These are phyloP conservation scores for Trypanosoma conorhini DNA, from an alignment of 208 protist genomes.

Conservation along the genomic window DNA sequence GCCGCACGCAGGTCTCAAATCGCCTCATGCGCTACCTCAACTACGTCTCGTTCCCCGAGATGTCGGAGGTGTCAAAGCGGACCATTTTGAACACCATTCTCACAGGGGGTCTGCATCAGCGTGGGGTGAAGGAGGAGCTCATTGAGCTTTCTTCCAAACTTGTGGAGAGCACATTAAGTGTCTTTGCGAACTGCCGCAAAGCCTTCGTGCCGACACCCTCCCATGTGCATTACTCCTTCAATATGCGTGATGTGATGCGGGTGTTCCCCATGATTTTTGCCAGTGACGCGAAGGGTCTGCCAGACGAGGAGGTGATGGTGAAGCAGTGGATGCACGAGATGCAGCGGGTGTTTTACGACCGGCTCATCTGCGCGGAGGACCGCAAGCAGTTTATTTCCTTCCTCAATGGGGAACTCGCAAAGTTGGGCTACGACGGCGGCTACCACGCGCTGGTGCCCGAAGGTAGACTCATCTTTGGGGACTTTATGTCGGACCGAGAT, in stretches of 20 bases:
- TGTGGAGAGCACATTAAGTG: constrained; percentile 89
- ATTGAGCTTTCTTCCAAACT: constrained; percentile 48
- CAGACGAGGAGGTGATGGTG: constrained; percentile 60
- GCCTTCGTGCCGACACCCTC: constrained; percentile 96
- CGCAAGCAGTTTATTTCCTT: constrained; percentile 76
- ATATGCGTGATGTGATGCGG: constrained; percentile 98
- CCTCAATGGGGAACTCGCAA: constrained; percentile 61
- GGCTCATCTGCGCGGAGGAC: constrained; percentile 92
- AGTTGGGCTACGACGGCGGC: constrained; percentile 57
- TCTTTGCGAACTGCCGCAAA: constrained; percentile 93
- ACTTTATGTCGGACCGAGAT: constrained; percentile 83
- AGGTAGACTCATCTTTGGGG: constrained; percentile 93
- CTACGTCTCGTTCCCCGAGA: constrained; percentile 95
- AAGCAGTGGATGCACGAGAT: constrained; percentile 97
- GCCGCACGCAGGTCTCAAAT: constrained; percentile 94
- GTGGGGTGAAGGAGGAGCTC: constrained; percentile 72
- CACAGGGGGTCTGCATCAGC: constrained; percentile 73
- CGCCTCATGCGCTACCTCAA: constrained; percentile 98
- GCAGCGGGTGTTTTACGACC: constrained; percentile 95
- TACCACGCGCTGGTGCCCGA: constrained; percentile 63
- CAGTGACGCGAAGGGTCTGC: constrained; percentile 67
- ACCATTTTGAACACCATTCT: constrained; percentile 96
- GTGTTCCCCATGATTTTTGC: constrained; percentile 97
- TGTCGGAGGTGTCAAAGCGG: constrained; percentile 93
- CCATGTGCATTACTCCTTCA: constrained; percentile 99